Base-by-base conservation (phyloP, 495 filamentous ascomycete species). In the Penicillium pancosmium region DNA sequence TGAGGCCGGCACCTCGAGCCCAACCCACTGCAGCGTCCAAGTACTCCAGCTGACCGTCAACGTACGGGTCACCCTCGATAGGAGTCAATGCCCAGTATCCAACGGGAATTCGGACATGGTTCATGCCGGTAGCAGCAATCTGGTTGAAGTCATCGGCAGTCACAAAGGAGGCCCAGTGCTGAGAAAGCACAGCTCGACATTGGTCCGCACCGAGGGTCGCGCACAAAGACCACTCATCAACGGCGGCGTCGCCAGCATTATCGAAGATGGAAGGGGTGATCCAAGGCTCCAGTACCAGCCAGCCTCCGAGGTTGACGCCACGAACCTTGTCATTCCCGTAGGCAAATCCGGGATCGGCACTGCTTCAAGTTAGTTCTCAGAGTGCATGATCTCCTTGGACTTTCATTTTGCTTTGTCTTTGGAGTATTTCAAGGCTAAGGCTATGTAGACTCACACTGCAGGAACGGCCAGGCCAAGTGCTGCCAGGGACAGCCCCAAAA, bases 51-150 rank as follows among this genome's bases (percentile, higher is more conserved):
- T 90, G 88, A 36, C 90, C 90, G 63, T 89, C 78, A 43, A 91
- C 86, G 64, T 89, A 92, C 10, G 88, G 88, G 47, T 91, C 88
- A 33, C 80, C 85, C 16, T 77, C 62, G 6, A 83, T 55, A 4
- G 83, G 83, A 16, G 74, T 75, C 16, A 89, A 70, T 35, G 87
- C 86, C 90, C 90, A 93, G 68, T 92, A 92, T 15, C 90, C 90
- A 54, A 93, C 80, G 3, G 90, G 90, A 53, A 93, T 92, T 53
- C 90, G 80, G 38, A 92, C 88, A 54, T 90, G 86, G 69, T 91
- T 92, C 60, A 92, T 67, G 13, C 90, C 90, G 4, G 80, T 75
- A 5, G 69, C 67, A 13, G 82, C 82, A 50, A 93, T 92, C 50
- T 86, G 76, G 7, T 77, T 69, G 63, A 93, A 88, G 69, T 93